A percentile compares a stretch with the other conserved stretches of the same genome.
Evolutionary conservation across 768 basidiomycete genomes (phyloP).

Genomic region (Terana coerulea): DNA sequence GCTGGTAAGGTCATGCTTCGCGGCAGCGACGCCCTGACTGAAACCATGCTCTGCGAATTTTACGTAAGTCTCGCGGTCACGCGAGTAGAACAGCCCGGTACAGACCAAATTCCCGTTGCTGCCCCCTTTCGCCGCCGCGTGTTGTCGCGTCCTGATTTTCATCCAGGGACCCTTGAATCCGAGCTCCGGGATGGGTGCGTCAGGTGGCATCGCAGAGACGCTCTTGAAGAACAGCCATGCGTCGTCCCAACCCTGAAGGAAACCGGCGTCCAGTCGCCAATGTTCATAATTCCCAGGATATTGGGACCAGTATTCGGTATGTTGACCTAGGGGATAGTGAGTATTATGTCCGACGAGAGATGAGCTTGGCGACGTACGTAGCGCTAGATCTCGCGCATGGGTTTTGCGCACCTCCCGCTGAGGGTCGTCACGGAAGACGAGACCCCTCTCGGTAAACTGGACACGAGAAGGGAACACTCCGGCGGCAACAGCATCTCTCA

Average conservation of each 20-base stretch:
- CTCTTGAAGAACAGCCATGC: constrained; percentile 51
- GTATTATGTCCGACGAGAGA: too few species aligned
- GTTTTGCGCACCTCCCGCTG: constrained; percentile 36
- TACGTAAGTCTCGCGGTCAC: not conserved
- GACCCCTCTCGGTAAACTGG: constrained; percentile 18
- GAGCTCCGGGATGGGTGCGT: constrained; percentile 43
- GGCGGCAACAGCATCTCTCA: constrained; percentile 56
- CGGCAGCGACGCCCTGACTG: constrained; percentile 7
- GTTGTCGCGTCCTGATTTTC: constrained; percentile 39
- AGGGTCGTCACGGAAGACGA: constrained; percentile 23
- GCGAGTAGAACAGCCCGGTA: not conserved
- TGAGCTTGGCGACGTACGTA: constrained; percentile 20
- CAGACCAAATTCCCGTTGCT: constrained; percentile 62
- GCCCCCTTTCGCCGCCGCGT: constrained; percentile 38
- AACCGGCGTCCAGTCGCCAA: constrained; percentile 65
- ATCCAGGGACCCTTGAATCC: constrained; percentile 67
- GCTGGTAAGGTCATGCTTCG: constrained; percentile 1
- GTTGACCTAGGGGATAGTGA: too few species aligned
- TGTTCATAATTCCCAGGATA: constrained; percentile 61
- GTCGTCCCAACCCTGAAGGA: constrained; percentile 68
- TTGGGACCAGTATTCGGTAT: constrained; percentile 43
- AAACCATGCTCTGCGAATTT: constrained; percentile 11
- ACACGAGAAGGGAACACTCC: constrained; percentile 52
- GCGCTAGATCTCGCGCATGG: constrained; percentile 23
- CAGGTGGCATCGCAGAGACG: constrained; percentile 10